phyloP scores from a whole-genome alignment of 2,329 filamentous ascomycete species.

The Fusarium albosuccineum region DNA sequence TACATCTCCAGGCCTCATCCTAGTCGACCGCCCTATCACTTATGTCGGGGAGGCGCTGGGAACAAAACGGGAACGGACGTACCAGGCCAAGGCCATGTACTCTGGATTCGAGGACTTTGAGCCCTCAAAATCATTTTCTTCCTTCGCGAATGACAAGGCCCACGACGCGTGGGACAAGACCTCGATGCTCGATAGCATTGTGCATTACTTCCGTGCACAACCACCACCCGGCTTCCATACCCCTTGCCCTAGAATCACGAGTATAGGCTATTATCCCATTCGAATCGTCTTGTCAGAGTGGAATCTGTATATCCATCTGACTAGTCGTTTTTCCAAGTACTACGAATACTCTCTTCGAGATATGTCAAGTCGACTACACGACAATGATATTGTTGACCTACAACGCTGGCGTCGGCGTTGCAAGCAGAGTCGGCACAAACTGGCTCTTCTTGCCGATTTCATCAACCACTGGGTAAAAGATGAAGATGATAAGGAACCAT shows the following conservation, averaged over 20 bases:
- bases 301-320: background rate
- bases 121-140: rapidly evolving
- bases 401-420: background rate
- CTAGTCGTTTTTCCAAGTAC: background rate
- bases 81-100: background rate
- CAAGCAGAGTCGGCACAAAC: background rate
- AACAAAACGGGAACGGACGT: background rate
- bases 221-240: background rate
- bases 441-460: rapidly evolving
- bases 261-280: background rate
- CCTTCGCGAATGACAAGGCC: rapidly evolving
- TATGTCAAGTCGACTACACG: rapidly evolving
- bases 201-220: background rate
- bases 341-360: background rate
- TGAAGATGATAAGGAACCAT: rapidly evolving
- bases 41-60: background rate
- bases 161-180: rapidly evolving
- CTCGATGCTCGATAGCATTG: background rate
- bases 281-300: background rate
- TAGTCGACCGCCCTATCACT: background rate
- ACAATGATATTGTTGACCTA: background rate
- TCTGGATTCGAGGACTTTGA: background rate
- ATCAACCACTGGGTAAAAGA: rapidly evolving
- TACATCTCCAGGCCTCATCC: background rate
- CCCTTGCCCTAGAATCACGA: rapidly evolving